phyloP scores from a whole-genome alignment of 139 green algal species.

The Chlorella vulgaris region DNA sequence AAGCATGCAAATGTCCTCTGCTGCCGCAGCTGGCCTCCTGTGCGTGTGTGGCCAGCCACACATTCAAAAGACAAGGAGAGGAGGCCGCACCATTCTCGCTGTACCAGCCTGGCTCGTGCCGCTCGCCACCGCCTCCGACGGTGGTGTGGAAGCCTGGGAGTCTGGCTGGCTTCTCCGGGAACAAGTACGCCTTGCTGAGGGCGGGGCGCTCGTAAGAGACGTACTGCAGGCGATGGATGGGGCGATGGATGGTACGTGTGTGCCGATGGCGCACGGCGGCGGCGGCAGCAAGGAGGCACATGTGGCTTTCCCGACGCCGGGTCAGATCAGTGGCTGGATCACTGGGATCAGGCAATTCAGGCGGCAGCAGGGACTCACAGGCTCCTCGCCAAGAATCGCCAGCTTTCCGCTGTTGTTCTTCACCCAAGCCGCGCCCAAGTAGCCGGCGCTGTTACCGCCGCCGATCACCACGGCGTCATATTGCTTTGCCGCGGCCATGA shows the following conservation, averaged over 20 bases:
- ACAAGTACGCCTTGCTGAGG: slow-evolving; percentile 90
- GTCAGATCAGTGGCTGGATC: background rate
- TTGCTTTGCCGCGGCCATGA: too few relatives aligned
- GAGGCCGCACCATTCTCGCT: slow-evolving; percentile 71
- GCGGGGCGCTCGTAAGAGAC: slow-evolving; percentile 91
- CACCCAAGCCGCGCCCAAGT: slow-evolving; percentile 71
- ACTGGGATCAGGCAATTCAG: background rate
- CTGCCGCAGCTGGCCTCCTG: background rate
- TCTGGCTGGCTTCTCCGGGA: slow-evolving; percentile 67
- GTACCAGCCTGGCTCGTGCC: slow-evolving; percentile 84
- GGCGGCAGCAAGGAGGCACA: background rate
- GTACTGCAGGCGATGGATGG: slow-evolving; percentile 4
- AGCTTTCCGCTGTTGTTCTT: slow-evolving; percentile 63
- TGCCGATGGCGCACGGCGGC: background rate
- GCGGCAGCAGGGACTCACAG: slow-evolving; percentile 37
- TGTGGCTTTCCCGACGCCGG: background rate
- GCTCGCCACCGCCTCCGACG: slow-evolving; percentile 88
- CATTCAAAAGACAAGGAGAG: too few relatives aligned
- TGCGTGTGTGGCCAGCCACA: too few relatives aligned
- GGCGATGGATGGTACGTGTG: too few relatives aligned
- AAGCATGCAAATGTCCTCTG: background rate
- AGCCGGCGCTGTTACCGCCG: slow-evolving; percentile 78
- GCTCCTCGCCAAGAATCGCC: slow-evolving; percentile 75
- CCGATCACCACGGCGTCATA: slow-evolving; percentile 65
- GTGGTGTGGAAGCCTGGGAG: slow-evolving; percentile 95